Conservation (phyloP, 2,329 filamentous ascomycete genomes). For the Cryphonectria naterciae region DNA sequence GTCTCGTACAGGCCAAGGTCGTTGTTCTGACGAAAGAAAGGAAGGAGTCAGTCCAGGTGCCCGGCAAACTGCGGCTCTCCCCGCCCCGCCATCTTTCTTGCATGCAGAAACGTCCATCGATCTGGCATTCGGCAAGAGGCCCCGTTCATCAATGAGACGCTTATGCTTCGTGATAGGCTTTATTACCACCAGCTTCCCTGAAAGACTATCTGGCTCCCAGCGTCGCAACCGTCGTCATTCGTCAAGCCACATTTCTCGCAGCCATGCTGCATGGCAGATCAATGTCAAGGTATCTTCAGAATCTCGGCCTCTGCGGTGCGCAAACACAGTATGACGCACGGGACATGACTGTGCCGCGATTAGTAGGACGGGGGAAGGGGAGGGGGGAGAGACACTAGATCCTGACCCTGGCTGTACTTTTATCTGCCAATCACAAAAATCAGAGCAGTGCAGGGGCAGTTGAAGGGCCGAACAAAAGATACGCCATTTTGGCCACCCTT, state of each 20-base stretch:
- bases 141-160: neutral
- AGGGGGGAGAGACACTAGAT: constrained; percentile 15
- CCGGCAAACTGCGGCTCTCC: constrained; percentile 10
- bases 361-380: constrained; percentile 2
- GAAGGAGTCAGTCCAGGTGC: neutral
- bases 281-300: constrained; percentile 13
- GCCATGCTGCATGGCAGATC: neutral
- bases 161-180: constrained; percentile 8
- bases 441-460: constrained; percentile 15
- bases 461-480: constrained; percentile 6
- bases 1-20: neutral
- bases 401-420: constrained; percentile 19
- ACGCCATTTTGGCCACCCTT: neutral
- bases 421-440: constrained; percentile 29
- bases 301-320: constrained; percentile 13
- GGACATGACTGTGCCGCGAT: constrained; percentile 20
- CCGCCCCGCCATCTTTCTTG: constrained; percentile 19
- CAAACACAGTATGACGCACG: constrained; percentile 25
- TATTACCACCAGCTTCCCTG: constrained; percentile 1
- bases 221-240: constrained; percentile 19
- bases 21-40: neutral
- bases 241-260: constrained; percentile 24
- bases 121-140: constrained; percentile 13
- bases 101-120: constrained; percentile 19
- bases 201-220: neutral